These are phyloP conservation scores for Hygrocybe coccinea DNA, from an alignment of 768 basidiomycete genomes.

Conservation along the genomic window DNA sequence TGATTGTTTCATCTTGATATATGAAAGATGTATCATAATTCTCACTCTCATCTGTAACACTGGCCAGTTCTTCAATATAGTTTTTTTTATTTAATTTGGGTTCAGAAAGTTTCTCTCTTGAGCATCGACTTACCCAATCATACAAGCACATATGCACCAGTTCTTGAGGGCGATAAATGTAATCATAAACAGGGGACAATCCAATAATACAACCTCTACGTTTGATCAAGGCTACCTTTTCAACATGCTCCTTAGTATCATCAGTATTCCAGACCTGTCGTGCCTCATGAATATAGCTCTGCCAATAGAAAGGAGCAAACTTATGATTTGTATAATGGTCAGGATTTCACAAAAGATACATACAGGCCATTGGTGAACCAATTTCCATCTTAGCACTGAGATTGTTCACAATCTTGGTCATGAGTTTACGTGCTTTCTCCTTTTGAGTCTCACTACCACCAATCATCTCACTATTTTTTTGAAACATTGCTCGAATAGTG, in stretches of 20 bases:
- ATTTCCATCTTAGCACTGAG: slow-evolving; percentile 27
- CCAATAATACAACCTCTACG: slow-evolving; percentile 12
- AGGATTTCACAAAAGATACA: slow-evolving; percentile 23
- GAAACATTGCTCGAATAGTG: slow-evolving; percentile 19
- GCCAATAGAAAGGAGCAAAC: slow-evolving; percentile 18
- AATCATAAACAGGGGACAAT: slow-evolving; percentile 22
- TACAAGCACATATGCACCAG: slow-evolving; percentile 22
- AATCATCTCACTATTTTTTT: slow-evolving; percentile 19
- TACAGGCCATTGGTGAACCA: slow-evolving; percentile 24
- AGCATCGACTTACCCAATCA: slow-evolving; percentile 22
- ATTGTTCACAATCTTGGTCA: slow-evolving; percentile 26
- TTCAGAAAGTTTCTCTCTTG: slow-evolving; percentile 9
- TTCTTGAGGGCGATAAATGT: slow-evolving; percentile 21
- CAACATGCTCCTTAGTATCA: slow-evolving; percentile 5
- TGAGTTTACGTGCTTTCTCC: slow-evolving; percentile 17
- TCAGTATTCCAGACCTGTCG: slow-evolving; percentile 8
- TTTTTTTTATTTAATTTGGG: neutral
- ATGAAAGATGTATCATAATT: neutral
- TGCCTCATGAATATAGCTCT: slow-evolving; percentile 15
- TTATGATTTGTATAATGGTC: slow-evolving; percentile 30
- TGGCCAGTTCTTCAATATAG: too few species aligned
- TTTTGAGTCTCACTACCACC: slow-evolving; percentile 18
- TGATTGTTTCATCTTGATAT: slow-evolving; percentile 20
- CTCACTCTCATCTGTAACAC: neutral
- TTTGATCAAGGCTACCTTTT: slow-evolving; percentile 21